Base-by-base conservation (phyloP, 208 protist genomes). In the Phytomonas sp. region DNA sequence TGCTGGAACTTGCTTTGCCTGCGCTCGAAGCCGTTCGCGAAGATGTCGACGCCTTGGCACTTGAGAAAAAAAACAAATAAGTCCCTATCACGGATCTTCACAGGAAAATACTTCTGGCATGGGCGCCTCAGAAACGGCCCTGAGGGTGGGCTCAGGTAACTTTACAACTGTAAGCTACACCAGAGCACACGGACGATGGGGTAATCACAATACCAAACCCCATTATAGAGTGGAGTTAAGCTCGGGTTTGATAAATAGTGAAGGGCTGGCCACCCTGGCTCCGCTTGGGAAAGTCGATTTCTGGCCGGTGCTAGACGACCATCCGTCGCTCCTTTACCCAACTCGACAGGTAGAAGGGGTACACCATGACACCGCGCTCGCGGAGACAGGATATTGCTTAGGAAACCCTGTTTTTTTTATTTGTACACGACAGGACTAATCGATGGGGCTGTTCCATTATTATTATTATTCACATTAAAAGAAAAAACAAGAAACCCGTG, bases 341-440 rank as follows among this genome's bases (percentile, higher is more conserved):
- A 73, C 78, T 23, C 45, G 69, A 29, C 63, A 71, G 12, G 37
- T 60, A 26, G 37, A 70, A 30, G 66, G 60, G 62, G 29, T 67
- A 1, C 60, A 63, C 31, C 31, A 63, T 29, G 30, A 14, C 60
- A 63, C 30, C 61, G 80, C 64, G 31, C 60, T 64, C 36, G 65
- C 66, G 26, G 42, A 71, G 16, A 34, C 86, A 4, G 40, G 61
- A 26, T 89, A 89, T 66, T 62, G 74, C 19, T 70, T 86, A 6
- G 88, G 88, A 19, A 80, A 94, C 60, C 83, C 86, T 10, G 36
- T 94, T 12, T 83, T 94, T 33, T 84, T 91, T 69, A 82, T 77
- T 8, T 93, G 87, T 71, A 78, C 68, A 4, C 79, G 87, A 67
- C 37, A 1, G 14, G 62, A 32, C 79, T 69, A 74, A 11, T 73